Conservation (phyloP, 805 yeast species). For the Scheffersomyces amazonensis region DNA sequence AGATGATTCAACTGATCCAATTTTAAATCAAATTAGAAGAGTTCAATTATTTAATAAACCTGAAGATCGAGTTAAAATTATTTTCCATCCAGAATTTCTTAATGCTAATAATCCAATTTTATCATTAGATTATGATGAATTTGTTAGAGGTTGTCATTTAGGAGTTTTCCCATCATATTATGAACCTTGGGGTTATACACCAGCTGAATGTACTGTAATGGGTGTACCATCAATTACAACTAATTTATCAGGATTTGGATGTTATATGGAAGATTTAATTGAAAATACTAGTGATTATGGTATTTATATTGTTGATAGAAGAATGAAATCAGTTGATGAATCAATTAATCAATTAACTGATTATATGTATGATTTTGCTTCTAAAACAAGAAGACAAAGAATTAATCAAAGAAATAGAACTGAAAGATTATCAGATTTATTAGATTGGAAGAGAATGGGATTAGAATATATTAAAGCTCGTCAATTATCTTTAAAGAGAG, state of each 20-base stretch:
- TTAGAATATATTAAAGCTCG: conserved; percentile 94
- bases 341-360: conserved; percentile 86
- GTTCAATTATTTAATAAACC: conserved; percentile 89
- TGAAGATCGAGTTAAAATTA: conserved; percentile 87
- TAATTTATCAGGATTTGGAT: conserved; percentile 93
- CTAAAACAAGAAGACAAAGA: conserved; percentile 92
- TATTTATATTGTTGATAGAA: conserved; percentile 92
- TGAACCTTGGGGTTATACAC: conserved; percentile 99
- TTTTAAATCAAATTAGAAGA: conserved; percentile 84
- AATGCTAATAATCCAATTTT: conserved; percentile 93
- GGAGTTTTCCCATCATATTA: conserved; percentile 98
- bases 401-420: conserved; percentile 97
- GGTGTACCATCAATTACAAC: conserved; percentile 98
- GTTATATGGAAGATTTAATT: conserved; percentile 96
- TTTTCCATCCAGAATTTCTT: conserved; percentile 96
- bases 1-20: conserved; percentile 89
- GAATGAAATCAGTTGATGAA: conserved; percentile 89
- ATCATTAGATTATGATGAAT: conserved; percentile 93
- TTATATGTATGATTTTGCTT: conserved; percentile 84
- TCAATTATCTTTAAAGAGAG: conserved; percentile 85
- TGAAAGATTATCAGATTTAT: conserved; percentile 85
- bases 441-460: conserved; percentile 99
- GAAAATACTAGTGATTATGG: conserved; percentile 95
- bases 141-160: conserved; percentile 95
- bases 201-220: conserved; percentile 99